These are phyloP conservation scores for Pyrenophora teres DNA, from an alignment of 2,329 filamentous ascomycete genomes.

Conservation along the genomic window DNA sequence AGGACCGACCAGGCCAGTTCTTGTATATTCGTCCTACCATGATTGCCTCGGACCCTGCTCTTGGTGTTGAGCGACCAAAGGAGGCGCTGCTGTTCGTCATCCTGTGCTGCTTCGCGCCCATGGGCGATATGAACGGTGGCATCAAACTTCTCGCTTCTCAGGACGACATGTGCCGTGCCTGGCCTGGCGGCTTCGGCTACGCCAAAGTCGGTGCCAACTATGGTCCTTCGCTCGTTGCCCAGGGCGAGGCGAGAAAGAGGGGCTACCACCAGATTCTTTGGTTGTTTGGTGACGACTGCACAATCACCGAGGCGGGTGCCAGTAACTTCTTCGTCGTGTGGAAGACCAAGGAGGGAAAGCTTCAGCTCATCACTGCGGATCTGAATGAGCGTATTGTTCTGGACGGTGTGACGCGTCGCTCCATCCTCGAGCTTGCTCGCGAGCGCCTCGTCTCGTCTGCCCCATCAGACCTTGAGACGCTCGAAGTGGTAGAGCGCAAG, in stretches of 20 bases:
- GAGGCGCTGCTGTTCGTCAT: conserved; percentile 92
- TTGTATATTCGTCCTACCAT: conserved; percentile 86
- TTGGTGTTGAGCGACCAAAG: conserved; percentile 79
- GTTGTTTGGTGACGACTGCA: conserved; percentile 78
- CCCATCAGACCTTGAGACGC: conserved; percentile 42
- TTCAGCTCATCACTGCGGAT: conserved; percentile 80
- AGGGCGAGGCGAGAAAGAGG: conserved; percentile 70
- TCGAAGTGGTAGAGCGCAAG: conserved; percentile 78
- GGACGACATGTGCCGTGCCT: conserved; percentile 84
- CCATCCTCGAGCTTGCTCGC: conserved; percentile 73
- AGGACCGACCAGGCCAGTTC: conserved; percentile 68
- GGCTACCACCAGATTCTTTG: conserved; percentile 94
- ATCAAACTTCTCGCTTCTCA: conserved; percentile 77
- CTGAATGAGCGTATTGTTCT: conserved; percentile 83
- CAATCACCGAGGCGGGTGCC: conserved; percentile 88
- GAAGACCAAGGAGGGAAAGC: conserved; percentile 66
- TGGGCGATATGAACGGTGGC: conserved; percentile 44
- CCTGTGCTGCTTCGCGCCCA: conserved; percentile 54
- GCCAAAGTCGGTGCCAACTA: conserved; percentile 96
- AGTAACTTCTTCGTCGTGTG: conserved; percentile 91
- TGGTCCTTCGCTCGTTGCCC: conserved; percentile 79
- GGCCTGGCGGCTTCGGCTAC: conserved; percentile 90
- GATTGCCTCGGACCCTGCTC: conserved; percentile 78
- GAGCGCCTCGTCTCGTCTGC: conserved; percentile 58
- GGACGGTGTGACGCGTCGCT: conserved; percentile 84